phyloP scores from a whole-genome alignment of 495 filamentous ascomycete species.

The Xylaria palmicola region DNA sequence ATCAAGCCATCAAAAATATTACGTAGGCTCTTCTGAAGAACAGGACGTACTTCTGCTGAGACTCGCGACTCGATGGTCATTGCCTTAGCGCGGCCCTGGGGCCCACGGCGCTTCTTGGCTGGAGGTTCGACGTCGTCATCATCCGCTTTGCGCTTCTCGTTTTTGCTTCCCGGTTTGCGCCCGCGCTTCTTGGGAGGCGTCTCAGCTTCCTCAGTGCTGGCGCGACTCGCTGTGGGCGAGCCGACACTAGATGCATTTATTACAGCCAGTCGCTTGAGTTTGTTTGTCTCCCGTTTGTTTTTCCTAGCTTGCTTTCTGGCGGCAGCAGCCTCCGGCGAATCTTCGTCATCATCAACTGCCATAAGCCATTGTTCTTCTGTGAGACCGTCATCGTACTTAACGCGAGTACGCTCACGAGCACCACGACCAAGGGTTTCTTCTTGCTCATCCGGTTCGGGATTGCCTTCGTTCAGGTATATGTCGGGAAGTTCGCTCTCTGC shows the following conservation, averaged over 20 bases:
- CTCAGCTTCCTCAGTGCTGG: constrained; percentile 70
- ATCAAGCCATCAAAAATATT: constrained; percentile 75
- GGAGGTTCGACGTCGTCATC: constrained; percentile 74
- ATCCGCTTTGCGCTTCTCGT: constrained; percentile 85
- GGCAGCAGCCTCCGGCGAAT: constrained; percentile 87
- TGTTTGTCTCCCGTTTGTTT: constrained; percentile 72
- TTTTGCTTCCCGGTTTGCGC: constrained; percentile 68
- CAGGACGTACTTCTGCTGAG: constrained; percentile 51
- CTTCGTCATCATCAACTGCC: constrained; percentile 94
- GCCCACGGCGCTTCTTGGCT: constrained; percentile 73
- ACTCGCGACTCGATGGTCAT: constrained; percentile 37
- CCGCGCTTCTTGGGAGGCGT: constrained; percentile 67
- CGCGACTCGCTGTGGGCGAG: constrained; percentile 72
- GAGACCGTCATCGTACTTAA: constrained; percentile 95
- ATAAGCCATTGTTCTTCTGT: constrained; percentile 96
- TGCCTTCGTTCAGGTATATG: constrained; percentile 85
- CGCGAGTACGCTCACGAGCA: constrained; percentile 86
- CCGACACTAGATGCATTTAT: constrained; percentile 55
- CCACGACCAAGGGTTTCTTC: constrained; percentile 80
- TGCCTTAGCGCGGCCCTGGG: constrained; percentile 64
- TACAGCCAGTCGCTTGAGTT: constrained; percentile 56
- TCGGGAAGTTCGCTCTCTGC: constrained; percentile 87
- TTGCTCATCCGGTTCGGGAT: constrained; percentile 73
- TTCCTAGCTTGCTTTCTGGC: constrained; percentile 84
- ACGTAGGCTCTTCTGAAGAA: constrained; percentile 72